Base-by-base conservation (phyloP, 805 yeast species). In the Sungouiella thailandica region DNA sequence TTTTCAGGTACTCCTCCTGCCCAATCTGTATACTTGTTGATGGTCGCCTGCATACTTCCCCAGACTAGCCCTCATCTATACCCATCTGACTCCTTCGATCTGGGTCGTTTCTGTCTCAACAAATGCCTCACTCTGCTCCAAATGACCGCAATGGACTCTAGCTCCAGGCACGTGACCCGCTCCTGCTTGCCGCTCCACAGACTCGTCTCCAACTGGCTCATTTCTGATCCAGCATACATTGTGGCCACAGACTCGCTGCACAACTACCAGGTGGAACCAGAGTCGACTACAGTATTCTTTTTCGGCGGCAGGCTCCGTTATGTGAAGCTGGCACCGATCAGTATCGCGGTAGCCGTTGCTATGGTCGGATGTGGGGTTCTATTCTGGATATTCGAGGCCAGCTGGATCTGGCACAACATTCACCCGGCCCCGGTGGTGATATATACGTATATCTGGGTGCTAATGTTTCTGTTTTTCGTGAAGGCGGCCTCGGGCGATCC, bases 241-340 rank as follows among this genome's bases (percentile, higher is more conserved):
- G 25, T 35, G 7, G 17, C 33, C n/a, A 17, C 31, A 12, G 41
- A 33, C 10, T 15, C 22, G 15, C 36, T 28, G 25, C 53, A 46
- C 36, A 72, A 74, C 53, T 76, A 73, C 50, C 66, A 72, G 46
- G 59, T 55, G 2, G 69, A 68, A 50, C 60, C 60, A 12, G 68
- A 64, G 36, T 37, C 37, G 28, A 33, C 32, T 19, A 65, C 68
- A 36, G 41, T 74, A 2, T 83, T 72, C 52, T 57, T 81, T 4
- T 55, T 76, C 31, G 93, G 93, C 10, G 95, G 94, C 0, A 54
- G 87, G 26, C 47, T 79, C 10, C 59, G 80, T 20, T 58, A 72
- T 0, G 50, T 69, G 7, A 67, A 60, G 36, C 47, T 52, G 20
- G 52, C 55, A 17, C 79, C 76, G 1, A 44, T 66, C 11, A 65